Percentiles rank a stretch among this genome's conserved stretches.
Evolutionary conservation across 352 stramenopile species (phyloP).

Genomic region (Phytopythium ostracodes): DNA sequence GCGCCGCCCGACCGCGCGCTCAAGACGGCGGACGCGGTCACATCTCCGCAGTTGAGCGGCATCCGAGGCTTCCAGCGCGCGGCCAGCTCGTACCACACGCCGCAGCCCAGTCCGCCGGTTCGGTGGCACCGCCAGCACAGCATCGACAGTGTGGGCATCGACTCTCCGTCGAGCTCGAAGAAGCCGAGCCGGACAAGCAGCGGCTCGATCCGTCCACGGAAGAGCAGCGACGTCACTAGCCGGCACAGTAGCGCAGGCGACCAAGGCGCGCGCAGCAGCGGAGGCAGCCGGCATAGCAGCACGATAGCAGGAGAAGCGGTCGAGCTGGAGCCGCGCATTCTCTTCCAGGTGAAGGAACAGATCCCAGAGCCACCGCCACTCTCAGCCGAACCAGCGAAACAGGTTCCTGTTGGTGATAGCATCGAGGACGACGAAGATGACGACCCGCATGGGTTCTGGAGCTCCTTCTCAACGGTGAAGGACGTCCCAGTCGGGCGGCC

Average conservation of each 20-base stretch:
- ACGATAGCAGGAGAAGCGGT: conserved; percentile 15
- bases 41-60: conserved; percentile 7
- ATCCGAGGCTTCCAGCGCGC: conserved; percentile 28
- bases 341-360: conserved; percentile 13
- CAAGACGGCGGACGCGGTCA: conserved; percentile 1
- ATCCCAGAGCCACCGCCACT: not conserved
- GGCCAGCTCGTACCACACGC: conserved; percentile 9
- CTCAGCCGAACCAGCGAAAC: not conserved
- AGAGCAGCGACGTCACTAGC: conserved; percentile 8
- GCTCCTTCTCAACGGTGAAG: conserved; percentile 12
- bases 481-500: conserved; percentile 7
- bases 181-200: conserved; percentile 31
- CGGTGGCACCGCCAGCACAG: conserved; percentile 40
- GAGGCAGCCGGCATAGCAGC: conserved; percentile 19
- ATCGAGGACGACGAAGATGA: conserved; percentile 19
- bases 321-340: conserved; percentile 12
- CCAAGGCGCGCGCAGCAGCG: conserved; percentile 11
- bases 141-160: conserved; percentile 24
- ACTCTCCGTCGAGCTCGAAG: conserved; percentile 20
- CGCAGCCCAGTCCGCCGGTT: conserved; percentile 12
- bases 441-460: conserved; percentile 12
- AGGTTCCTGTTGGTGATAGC: conserved; percentile 9
- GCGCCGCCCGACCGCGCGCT: not conserved
- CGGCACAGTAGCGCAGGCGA: conserved; percentile 14
- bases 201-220: conserved; percentile 15